Evolutionary conservation across 768 basidiomycete genomes (phyloP).

Genomic region (Kwoniella shandongensis): DNA sequence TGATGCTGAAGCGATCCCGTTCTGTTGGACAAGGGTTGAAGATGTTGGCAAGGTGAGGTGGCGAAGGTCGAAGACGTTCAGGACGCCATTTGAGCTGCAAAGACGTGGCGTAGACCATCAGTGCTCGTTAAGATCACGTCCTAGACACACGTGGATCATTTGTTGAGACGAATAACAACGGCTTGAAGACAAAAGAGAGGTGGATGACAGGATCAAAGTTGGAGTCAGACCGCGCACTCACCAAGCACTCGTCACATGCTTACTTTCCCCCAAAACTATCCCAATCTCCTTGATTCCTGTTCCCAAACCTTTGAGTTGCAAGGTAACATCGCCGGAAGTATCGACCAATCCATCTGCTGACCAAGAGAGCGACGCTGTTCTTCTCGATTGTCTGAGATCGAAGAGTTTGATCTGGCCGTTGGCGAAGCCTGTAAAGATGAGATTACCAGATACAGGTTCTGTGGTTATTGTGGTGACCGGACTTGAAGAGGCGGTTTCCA

Average conservation of each 20-base stretch:
- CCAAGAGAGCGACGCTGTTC: conserved; percentile 25
- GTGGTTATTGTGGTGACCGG: conserved; percentile 31
- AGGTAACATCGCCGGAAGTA: not conserved
- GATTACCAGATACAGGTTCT: conserved; percentile 44
- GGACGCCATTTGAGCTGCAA: conserved; percentile 35
- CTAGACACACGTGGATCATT: too few relatives aligned
- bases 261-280: conserved; percentile 40
- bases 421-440: conserved; percentile 30
- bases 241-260: conserved; percentile 37
- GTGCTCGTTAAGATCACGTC: too few relatives aligned
- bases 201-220: too few relatives aligned
- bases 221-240: too few relatives aligned
- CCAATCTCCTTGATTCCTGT: conserved; percentile 29
- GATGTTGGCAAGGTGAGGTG: conserved; percentile 17
- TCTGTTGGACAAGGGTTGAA: conserved; percentile 31
- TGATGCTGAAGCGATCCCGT: conserved; percentile 31
- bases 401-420: conserved; percentile 39
- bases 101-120: too few relatives aligned
- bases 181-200: too few relatives aligned
- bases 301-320: too few relatives aligned
- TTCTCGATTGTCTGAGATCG: conserved; percentile 32
- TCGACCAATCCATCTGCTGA: not conserved
- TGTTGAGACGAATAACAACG: too few relatives aligned
- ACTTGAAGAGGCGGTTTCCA: conserved; percentile 19
- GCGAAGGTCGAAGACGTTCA: conserved; percentile 42